Evolutionary conservation across 805 yeast species (phyloP).

Genomic region (Metschnikowia peoriensis): DNA sequence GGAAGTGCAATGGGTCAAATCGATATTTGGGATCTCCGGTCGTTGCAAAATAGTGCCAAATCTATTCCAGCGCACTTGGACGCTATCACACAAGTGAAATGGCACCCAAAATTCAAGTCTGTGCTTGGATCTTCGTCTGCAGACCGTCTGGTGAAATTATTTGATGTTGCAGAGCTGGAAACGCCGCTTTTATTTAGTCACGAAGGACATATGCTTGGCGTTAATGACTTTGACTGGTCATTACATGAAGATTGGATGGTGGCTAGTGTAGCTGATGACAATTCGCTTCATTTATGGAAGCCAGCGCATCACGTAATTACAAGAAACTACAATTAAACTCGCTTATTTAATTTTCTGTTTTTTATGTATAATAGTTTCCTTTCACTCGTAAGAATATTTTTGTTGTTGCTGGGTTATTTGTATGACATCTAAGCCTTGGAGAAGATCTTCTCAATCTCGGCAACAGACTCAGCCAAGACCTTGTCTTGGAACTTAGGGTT

Average conservation of each 20-base stretch:
- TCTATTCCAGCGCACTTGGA: constrained; percentile 43
- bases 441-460: constrained; percentile 87
- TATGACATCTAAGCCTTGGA: constrained; percentile 36
- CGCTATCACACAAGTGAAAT: constrained; percentile 62
- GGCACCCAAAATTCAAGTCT: constrained; percentile 61
- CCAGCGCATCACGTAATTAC: constrained; percentile 40
- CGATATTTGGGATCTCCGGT: constrained; percentile 65
- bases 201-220: constrained; percentile 85
- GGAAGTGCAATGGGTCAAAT: constrained; percentile 63
- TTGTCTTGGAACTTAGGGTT: constrained; percentile 92
- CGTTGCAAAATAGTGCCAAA: constrained; percentile 12
- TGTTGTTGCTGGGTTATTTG: neutral
- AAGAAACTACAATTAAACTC: neutral
- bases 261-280: constrained; percentile 80
- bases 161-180: constrained; percentile 45
- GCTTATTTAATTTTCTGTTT: constrained; percentile 2
- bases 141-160: constrained; percentile 60
- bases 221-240: constrained; percentile 84
- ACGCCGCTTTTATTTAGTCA: constrained; percentile 57
- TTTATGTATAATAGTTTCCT: neutral
- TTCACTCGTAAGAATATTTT: constrained; percentile 5
- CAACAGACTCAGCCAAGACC: constrained; percentile 85
- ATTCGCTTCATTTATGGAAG: constrained; percentile 83
- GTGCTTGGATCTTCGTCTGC: constrained; percentile 65
- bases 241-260: constrained; percentile 66